phyloP scores from a whole-genome alignment of 768 basidiomycete species.

The Psilocybe azurescens region DNA sequence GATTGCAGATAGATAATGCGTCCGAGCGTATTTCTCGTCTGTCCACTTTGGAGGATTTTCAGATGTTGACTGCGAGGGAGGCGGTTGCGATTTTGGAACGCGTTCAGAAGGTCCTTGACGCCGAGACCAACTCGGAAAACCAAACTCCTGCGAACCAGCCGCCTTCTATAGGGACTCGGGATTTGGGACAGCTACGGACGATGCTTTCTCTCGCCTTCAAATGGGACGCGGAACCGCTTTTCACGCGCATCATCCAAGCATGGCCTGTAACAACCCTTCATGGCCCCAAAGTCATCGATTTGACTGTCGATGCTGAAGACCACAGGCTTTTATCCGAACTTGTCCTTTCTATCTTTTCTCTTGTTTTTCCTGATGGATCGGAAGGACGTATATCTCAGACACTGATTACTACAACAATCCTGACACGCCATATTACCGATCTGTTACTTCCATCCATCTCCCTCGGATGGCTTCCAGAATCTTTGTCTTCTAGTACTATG shows the following conservation, averaged over 20 bases:
- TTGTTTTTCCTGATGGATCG: slow-evolving; percentile 60
- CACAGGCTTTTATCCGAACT: slow-evolving; percentile 49
- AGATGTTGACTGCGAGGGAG: slow-evolving; percentile 59
- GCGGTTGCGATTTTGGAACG: slow-evolving; percentile 54
- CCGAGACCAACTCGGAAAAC: slow-evolving; percentile 1
- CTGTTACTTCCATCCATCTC: slow-evolving; percentile 64
- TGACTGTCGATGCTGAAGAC: slow-evolving; percentile 46
- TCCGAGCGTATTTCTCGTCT: slow-evolving; percentile 4
- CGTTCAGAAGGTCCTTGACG: slow-evolving; percentile 49
- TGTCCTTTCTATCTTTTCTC: slow-evolving; percentile 45
- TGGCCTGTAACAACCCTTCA: slow-evolving; percentile 37
- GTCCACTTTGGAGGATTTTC: slow-evolving; percentile 42
- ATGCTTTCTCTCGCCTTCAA: slow-evolving; percentile 72
- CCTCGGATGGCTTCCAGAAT: slow-evolving; percentile 77
- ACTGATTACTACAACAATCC: slow-evolving; percentile 61
- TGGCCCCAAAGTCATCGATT: slow-evolving; percentile 48
- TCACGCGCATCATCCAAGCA: slow-evolving; percentile 44
- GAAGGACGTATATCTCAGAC: slow-evolving; percentile 59
- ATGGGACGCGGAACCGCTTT: slow-evolving; percentile 68
- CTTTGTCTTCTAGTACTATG: slow-evolving; percentile 39
- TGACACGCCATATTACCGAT: slow-evolving; percentile 59
- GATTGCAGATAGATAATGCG: slow-evolving; percentile 11
- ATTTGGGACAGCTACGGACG: slow-evolving; percentile 65
- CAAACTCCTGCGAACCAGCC: slow-evolving; percentile 12
- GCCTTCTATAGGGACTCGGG: slow-evolving; percentile 66